A percentile compares a stretch with the other conserved stretches of the same genome.
phyloP scores from a whole-genome alignment of 805 yeast genomes.

The Kluyveromyces siamensis region DNA sequence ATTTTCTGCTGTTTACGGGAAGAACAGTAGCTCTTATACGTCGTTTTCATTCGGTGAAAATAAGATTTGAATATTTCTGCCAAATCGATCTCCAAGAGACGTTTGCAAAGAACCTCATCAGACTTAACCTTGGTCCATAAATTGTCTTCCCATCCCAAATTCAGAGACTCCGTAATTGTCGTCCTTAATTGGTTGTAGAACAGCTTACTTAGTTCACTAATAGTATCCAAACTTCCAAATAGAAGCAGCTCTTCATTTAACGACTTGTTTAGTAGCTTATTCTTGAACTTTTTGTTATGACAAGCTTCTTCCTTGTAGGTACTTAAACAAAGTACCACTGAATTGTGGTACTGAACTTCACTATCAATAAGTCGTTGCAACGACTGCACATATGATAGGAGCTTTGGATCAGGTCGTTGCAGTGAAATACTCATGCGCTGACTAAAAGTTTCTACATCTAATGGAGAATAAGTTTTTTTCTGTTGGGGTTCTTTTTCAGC shows the following conservation, averaged over 20 bases:
- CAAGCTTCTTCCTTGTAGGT: conserved; percentile 29
- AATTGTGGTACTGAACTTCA: conserved; percentile 28
- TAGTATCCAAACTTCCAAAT: conserved; percentile 37
- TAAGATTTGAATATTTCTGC: conserved; percentile 25
- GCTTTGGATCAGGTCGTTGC: conserved; percentile 5
- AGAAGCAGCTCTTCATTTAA: conserved; percentile 30
- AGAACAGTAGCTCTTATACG: conserved; percentile 27
- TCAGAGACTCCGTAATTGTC: background rate
- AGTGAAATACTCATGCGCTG: conserved; percentile 7
- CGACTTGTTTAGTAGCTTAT: conserved; percentile 21
- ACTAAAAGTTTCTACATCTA: conserved; percentile 16
- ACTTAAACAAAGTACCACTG: conserved; percentile 23
- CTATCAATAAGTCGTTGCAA: conserved; percentile 25
- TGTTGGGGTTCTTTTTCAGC: background rate
- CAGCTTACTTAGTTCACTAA: conserved; percentile 30
- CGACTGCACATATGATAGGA: conserved; percentile 12
- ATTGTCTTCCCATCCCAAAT: background rate
- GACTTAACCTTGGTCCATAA: conserved; percentile 9
- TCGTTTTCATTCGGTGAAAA: conserved; percentile 26
- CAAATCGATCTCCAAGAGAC: conserved; percentile 14
- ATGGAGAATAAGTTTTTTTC: conserved; percentile 32
- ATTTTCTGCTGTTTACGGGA: conserved; percentile 26
- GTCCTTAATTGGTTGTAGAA: conserved; percentile 16
- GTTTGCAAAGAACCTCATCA: conserved; percentile 1
- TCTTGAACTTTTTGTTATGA: conserved; percentile 21